Evolutionary conservation across 345 rosid genomes (phyloP).

Genomic region (Passiflora organensis): DNA sequence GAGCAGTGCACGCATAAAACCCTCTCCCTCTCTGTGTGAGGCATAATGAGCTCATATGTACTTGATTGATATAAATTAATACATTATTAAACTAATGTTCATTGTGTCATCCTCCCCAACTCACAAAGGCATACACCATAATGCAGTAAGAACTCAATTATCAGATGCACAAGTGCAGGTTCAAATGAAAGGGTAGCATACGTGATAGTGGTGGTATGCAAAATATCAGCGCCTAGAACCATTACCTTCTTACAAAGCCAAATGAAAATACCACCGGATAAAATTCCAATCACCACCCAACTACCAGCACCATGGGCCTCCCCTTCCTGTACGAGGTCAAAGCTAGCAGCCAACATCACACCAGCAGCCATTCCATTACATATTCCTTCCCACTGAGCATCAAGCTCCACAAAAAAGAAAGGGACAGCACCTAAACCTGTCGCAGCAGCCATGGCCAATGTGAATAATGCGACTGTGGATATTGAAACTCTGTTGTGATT

Average conservation of each 20-base stretch:
- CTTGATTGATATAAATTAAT: too few species aligned
- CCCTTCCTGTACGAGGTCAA: slow-evolving; percentile 95
- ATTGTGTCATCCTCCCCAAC: too few species aligned
- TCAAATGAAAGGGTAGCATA: too few species aligned
- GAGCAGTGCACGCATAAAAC: too few species aligned
- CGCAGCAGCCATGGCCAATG: slow-evolving; percentile 98
- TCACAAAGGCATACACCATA: neutral
- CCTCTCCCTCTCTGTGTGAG: too few species aligned
- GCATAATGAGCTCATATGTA: too few species aligned
- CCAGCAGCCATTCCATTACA: slow-evolving; percentile 99
- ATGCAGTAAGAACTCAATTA: neutral
- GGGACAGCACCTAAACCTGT: slow-evolving; percentile 98
- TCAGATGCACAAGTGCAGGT: neutral
- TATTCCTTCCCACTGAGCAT: slow-evolving; percentile 93
- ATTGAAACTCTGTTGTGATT: slow-evolving; percentile 65
- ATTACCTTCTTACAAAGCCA: slow-evolving; percentile 92
- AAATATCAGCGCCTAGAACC: neutral
- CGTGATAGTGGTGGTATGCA: too few species aligned
- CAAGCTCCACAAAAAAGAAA: slow-evolving; percentile 95
- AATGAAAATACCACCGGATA: slow-evolving; percentile 84
- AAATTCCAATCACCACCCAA: slow-evolving; percentile 85
- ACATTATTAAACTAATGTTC: too few species aligned
- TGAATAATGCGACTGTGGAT: slow-evolving; percentile 84
- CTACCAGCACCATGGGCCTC: slow-evolving; percentile 80
- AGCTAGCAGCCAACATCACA: slow-evolving; percentile 99